These are phyloP conservation scores for Zygosaccharomyces pseudorouxii DNA, from an alignment of 805 yeast genomes.

Conservation along the genomic window DNA sequence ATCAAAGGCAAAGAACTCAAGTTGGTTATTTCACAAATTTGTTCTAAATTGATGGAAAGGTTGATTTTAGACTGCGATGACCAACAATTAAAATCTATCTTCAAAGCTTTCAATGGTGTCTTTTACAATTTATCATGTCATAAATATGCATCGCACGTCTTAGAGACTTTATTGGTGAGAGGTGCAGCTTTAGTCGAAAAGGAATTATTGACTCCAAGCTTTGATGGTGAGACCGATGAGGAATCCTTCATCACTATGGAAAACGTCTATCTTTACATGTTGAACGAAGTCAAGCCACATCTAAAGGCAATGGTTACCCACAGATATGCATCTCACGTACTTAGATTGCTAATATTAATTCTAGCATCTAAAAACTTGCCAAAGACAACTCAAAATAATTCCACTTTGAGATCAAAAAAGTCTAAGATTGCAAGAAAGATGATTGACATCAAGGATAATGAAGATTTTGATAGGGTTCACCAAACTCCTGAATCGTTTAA, in stretches of 20 bases:
- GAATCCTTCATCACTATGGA: slow-evolving; percentile 56
- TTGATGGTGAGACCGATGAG: slow-evolving; percentile 34
- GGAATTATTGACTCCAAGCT: slow-evolving; percentile 51
- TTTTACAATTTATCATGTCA: slow-evolving; percentile 75
- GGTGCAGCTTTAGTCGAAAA: slow-evolving; percentile 70
- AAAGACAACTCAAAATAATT: slow-evolving; percentile 60
- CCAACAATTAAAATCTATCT: slow-evolving; percentile 59
- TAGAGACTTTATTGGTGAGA: slow-evolving; percentile 78
- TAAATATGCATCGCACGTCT: slow-evolving; percentile 89
- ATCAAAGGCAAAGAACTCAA: slow-evolving; percentile 85
- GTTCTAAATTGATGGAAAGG: slow-evolving; percentile 89
- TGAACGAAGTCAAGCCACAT: slow-evolving; percentile 61
- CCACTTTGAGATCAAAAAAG: slow-evolving; percentile 74
- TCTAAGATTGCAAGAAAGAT: slow-evolving; percentile 87
- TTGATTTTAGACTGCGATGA: slow-evolving; percentile 63
- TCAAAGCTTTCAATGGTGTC: slow-evolving; percentile 65
- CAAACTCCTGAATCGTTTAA: slow-evolving; percentile 70
- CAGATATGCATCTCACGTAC: slow-evolving; percentile 83
- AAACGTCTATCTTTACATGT: slow-evolving; percentile 55
- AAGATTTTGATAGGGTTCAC: slow-evolving; percentile 60
- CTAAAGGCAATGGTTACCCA: slow-evolving; percentile 58
- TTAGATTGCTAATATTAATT: slow-evolving; percentile 66
- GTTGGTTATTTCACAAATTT: slow-evolving; percentile 87
- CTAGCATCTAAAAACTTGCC: slow-evolving; percentile 77
- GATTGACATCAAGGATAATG: slow-evolving; percentile 80